Base-by-base conservation (phyloP, 257 asterid species). In the Vinca minor region DNA sequence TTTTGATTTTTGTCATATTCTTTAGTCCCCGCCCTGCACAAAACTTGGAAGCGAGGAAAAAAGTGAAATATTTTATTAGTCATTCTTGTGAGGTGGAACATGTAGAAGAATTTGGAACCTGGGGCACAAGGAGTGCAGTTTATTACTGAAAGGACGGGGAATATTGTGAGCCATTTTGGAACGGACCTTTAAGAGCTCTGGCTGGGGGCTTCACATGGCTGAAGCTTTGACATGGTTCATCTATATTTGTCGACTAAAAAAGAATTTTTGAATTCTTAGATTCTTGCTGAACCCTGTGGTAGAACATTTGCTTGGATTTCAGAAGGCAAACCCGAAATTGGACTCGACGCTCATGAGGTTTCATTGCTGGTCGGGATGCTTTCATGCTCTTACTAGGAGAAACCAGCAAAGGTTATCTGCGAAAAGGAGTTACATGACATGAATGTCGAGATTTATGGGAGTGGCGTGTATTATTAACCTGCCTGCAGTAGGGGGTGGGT, bases 21-120 rank as follows among this genome's bases (percentile, higher is more conserved):
- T 71, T 66, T 77, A 50, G 72, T 72, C 69, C 66, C 56, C 57
- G 29, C 32, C 64, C 59, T 26, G 56, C 73, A 70, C 72, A 77
- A 45, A 64, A 32, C 41, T 31, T 13, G 64, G 14, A 42, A 47
- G 18, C 14, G 58, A 62, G 48, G 35, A 48, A 39, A 66, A 45
- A 53, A 42, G 35, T 23, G 53, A 41, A 53, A 47, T 10, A 34
- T 60, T 26, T 63, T 34, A 52, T 52, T n/a, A 54, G 64, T 41
- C 39, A 34, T 54, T 47, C 42, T 41, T 42, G 9, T 23, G 52
- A 4, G 64, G 38, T 66, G 68, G 57, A 66, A 32, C 28, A 12
- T 28, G 59, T 28, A 60, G 65, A 52, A 66, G 58, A 42, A 65
- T 38, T 39, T 35, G 32, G 72, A 58, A 18, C 47, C 44, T 39